Conservation (phyloP, 2,329 filamentous ascomycete genomes). For the Rasamsonia emersonii region DNA sequence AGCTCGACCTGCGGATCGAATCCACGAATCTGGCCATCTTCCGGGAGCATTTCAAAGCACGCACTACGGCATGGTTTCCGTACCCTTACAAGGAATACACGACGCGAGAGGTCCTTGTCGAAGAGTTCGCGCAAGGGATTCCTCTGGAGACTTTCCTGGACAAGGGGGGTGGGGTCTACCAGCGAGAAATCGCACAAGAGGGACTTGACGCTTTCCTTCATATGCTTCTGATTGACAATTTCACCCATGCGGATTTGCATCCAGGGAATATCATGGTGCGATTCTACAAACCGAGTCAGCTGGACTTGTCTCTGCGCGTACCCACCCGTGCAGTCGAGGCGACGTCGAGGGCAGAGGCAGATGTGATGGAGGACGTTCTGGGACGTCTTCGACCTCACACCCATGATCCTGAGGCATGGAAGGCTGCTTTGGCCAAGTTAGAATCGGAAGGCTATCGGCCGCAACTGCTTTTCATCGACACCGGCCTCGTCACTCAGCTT, state of each 20-base stretch:
- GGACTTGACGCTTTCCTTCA: conserved; percentile 91
- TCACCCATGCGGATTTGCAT: conserved; percentile 91
- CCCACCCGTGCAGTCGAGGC: conserved; percentile 34
- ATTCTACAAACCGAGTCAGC: conserved; percentile 76
- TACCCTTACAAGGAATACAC: conserved; percentile 90
- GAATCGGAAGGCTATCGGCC: conserved; percentile 84
- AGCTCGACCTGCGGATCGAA: conserved; percentile 90
- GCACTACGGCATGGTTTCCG: conserved; percentile 93
- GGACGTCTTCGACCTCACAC: conserved; percentile 67
- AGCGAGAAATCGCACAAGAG: conserved; percentile 89
- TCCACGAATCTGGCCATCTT: conserved; percentile 81
- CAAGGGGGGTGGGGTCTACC: conserved; percentile 84
- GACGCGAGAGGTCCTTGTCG: conserved; percentile 82
- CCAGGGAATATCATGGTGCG: conserved; percentile 99
- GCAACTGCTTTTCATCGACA: conserved; percentile 95
- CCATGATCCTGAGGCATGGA: conserved; percentile 62
- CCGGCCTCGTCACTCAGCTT: conserved; percentile 87
- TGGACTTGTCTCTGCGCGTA: conserved; percentile 52
- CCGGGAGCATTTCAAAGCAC: conserved; percentile 78
- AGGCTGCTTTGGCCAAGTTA: conserved; percentile 62
- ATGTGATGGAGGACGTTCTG: conserved; percentile 83
- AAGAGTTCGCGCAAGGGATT: conserved; percentile 93
- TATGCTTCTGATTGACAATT: conserved; percentile 96
- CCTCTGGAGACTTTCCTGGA: conserved; percentile 84
- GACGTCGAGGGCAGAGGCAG: conserved; percentile 46